Conservation (phyloP, 768 basidiomycete species). For the Mycena sanguinolenta region DNA sequence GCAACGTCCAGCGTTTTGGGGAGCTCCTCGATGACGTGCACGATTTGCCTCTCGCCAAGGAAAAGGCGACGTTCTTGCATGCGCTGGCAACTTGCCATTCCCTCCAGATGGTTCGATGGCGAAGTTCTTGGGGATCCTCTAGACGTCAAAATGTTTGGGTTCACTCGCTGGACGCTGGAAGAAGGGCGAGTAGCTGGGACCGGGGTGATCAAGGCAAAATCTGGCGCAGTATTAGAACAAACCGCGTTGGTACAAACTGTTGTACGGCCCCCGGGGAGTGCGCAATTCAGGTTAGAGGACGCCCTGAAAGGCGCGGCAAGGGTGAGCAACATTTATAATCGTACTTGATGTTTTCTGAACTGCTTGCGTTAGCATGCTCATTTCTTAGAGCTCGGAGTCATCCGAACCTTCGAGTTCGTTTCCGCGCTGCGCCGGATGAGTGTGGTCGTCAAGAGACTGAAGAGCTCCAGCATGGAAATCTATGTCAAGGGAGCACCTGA, state of each 20-base stretch:
- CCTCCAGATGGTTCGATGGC: constrained; percentile 88
- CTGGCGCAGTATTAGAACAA: constrained; percentile 74
- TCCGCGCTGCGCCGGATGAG: constrained; percentile 96
- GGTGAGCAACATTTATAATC: constrained; percentile 56
- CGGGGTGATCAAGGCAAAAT: constrained; percentile 75
- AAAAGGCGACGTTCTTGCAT: constrained; percentile 89
- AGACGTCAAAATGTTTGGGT: constrained; percentile 98
- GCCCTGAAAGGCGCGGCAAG: constrained; percentile 87
- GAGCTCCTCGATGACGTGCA: constrained; percentile 90
- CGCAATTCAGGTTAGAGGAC: constrained; percentile 91
- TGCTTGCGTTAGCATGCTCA: constrained; percentile 81
- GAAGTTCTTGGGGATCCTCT: constrained; percentile 95
- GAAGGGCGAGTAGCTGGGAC: constrained; percentile 85
- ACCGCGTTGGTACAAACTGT: constrained; percentile 95
- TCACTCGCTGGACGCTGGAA: constrained; percentile 95
- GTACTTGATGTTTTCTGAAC: constrained; percentile 8
- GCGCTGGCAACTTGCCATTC: constrained; percentile 97
- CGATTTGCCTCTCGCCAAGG: constrained; percentile 80
- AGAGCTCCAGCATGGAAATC: constrained; percentile 95
- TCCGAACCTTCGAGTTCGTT: constrained; percentile 96
- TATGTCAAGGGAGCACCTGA: constrained; percentile 99
- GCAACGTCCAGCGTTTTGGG: constrained; percentile 83
- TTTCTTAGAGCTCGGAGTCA: constrained; percentile 96
- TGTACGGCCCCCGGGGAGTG: constrained; percentile 95
- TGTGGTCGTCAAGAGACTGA: constrained; percentile 95